Conservation (phyloP, 352 stramenopile species). For the Globisporangium splendens region DNA sequence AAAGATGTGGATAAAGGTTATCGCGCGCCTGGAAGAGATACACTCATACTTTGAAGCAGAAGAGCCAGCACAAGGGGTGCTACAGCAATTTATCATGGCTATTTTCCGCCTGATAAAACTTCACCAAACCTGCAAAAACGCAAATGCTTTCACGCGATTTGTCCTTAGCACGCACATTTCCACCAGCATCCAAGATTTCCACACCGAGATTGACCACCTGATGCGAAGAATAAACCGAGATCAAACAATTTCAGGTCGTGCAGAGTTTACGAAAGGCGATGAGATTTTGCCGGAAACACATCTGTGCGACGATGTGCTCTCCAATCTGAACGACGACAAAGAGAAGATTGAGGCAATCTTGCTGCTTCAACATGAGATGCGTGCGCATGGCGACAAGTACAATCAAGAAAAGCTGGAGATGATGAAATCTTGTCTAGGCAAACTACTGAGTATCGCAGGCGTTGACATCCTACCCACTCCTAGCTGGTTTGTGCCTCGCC, state of each 20-base stretch:
- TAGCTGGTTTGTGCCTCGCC: slow-evolving; percentile 69
- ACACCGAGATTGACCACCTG: slow-evolving; percentile 10
- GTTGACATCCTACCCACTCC: background rate
- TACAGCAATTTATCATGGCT: slow-evolving; percentile 7
- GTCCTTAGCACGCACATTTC: background rate
- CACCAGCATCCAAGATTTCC: slow-evolving; percentile 7
- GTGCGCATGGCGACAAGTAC: slow-evolving; percentile 10
- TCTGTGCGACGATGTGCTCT: slow-evolving; percentile 4
- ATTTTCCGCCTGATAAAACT: slow-evolving; percentile 5
- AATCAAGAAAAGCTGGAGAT: slow-evolving; percentile 3
- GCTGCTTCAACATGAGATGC: slow-evolving; percentile 8
- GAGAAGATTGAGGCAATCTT: slow-evolving; percentile 3
- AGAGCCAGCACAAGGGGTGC: background rate
- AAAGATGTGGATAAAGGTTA: slow-evolving; percentile 1
- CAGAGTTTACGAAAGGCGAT: background rate
- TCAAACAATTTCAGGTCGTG: too few species aligned
- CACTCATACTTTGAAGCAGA: background rate
- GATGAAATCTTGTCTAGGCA: slow-evolving; percentile 6
- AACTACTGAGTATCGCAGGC: background rate
- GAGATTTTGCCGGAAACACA: background rate
- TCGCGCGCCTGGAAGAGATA: background rate
- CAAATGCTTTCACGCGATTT: slow-evolving; percentile 6
- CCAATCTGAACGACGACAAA: background rate
- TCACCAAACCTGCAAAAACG: background rate
- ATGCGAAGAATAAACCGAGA: background rate